A percentile compares a stretch with the other conserved stretches of the same genome.
These are phyloP conservation scores for Clavulina sp. DNA, from an alignment of 768 basidiomycete species.

Conservation along the genomic window DNA sequence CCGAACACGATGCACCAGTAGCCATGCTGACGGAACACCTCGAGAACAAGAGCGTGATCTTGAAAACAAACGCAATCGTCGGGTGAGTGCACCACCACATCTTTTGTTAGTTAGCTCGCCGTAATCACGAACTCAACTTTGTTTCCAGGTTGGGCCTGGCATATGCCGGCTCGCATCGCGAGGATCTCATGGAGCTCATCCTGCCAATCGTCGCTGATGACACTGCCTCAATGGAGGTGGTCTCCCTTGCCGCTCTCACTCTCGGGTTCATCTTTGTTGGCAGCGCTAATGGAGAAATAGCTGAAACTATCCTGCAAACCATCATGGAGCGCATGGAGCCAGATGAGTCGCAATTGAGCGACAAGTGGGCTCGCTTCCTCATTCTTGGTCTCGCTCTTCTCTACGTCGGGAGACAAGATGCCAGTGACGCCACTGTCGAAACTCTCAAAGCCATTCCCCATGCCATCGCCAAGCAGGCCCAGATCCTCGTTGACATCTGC, in stretches of 20 bases:
- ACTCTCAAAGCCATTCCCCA: constrained; percentile 88
- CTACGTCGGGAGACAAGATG: constrained; percentile 87
- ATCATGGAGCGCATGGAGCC: constrained; percentile 60
- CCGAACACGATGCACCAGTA: constrained; percentile 83
- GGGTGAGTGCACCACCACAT: constrained; percentile 23
- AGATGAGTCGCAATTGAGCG: constrained; percentile 46
- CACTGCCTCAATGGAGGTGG: constrained; percentile 70
- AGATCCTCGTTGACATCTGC: constrained; percentile 84
- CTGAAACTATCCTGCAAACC: constrained; percentile 74
- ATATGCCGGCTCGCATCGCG: constrained; percentile 83
- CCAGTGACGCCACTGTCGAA: constrained; percentile 83
- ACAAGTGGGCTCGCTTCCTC: constrained; percentile 92
- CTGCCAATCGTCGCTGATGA: constrained; percentile 74
- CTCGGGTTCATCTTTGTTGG: constrained; percentile 93
- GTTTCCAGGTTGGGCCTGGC: constrained; percentile 60
- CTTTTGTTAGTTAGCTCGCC: background rate
- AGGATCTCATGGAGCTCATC: constrained; percentile 64
- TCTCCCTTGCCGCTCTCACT: constrained; percentile 67
- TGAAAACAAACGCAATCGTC: constrained; percentile 78
- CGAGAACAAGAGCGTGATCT: constrained; percentile 64
- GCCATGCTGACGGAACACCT: constrained; percentile 83
- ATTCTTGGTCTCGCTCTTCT: constrained; percentile 75
- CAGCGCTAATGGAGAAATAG: constrained; percentile 85
- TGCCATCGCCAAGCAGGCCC: constrained; percentile 76
- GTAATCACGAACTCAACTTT: background rate